These are phyloP conservation scores for Fusarium marasasianum DNA, from an alignment of 2,329 filamentous ascomycete genomes.

Conservation along the genomic window DNA sequence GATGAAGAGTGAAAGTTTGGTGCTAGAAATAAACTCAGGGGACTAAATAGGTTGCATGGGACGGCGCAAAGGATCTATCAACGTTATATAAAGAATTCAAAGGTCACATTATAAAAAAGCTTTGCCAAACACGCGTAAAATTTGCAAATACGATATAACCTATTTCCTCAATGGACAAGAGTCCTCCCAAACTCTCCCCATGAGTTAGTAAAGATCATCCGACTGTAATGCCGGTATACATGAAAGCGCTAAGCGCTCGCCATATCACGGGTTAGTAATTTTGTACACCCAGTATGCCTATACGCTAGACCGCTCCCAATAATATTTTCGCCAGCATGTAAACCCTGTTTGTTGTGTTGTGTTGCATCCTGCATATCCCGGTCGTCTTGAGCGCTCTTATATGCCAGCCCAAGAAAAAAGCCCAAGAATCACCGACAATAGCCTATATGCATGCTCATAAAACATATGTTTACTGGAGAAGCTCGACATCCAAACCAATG, in stretches of 20 bases:
- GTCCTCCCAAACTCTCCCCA: slow-evolving; percentile 26
- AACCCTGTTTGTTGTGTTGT: slow-evolving; percentile 21
- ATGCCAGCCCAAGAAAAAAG: slow-evolving; percentile 41
- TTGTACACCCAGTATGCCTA: slow-evolving; percentile 36
- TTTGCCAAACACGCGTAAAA: slow-evolving; percentile 36
- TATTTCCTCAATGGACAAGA: slow-evolving; percentile 25
- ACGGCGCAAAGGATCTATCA: slow-evolving; percentile 34
- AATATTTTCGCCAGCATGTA: slow-evolving; percentile 35
- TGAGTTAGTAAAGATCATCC: slow-evolving; percentile 22
- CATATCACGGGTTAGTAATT: slow-evolving; percentile 24
- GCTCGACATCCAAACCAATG: slow-evolving; percentile 96
- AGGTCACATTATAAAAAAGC: not conserved
- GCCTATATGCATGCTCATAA: slow-evolving; percentile 24
- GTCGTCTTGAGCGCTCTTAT: slow-evolving; percentile 36
- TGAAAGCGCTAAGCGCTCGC: slow-evolving; percentile 28
- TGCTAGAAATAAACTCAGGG: not conserved
- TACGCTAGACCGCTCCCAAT: slow-evolving; percentile 25
- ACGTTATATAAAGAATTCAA: not conserved
- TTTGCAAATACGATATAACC: slow-evolving; percentile 36
- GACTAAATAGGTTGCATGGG: slow-evolving; percentile 31
- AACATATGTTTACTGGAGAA: slow-evolving; percentile 54
- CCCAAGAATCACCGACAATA: slow-evolving; percentile 41
- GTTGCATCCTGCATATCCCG: slow-evolving; percentile 31
- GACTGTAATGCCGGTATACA: slow-evolving; percentile 33
- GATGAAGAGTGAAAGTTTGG: not conserved